Conservation (phyloP, 495 filamentous ascomycete genomes). For the Penicillium ochrochloron region DNA sequence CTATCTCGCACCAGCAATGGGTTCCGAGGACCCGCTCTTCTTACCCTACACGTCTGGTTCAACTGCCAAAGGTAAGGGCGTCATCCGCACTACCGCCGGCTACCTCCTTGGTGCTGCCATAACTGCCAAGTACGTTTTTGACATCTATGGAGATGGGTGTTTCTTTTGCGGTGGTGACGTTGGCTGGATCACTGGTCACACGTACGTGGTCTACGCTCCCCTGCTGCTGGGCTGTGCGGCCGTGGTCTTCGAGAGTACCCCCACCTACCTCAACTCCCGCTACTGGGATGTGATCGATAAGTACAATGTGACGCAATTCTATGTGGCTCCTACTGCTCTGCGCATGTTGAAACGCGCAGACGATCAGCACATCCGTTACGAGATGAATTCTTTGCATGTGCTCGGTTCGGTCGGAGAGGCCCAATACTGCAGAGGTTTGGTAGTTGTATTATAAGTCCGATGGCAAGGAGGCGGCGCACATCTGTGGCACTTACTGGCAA, state of each 20-base stretch:
- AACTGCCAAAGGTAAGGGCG: slow-evolving; percentile 91
- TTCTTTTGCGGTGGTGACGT: slow-evolving; percentile 93
- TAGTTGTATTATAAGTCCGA: slow-evolving; percentile 89
- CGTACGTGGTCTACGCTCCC: slow-evolving; percentile 88
- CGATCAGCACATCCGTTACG: too few relatives aligned
- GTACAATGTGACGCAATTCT: slow-evolving; percentile 86
- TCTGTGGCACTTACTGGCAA: slow-evolving; percentile 13
- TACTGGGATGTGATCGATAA: slow-evolving; percentile 91
- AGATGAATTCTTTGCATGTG: too few relatives aligned
- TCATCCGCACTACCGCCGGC: slow-evolving; percentile 87
- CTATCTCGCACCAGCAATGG: slow-evolving; percentile 78
- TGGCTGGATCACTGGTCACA: slow-evolving; percentile 93
- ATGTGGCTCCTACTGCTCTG: slow-evolving; percentile 86
- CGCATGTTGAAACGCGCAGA: slow-evolving; percentile 84
- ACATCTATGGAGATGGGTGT: slow-evolving; percentile 78
- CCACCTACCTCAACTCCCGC: slow-evolving; percentile 79
- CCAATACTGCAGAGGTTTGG: slow-evolving; percentile 91
- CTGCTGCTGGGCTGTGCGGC: slow-evolving; percentile 84
- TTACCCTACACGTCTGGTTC: slow-evolving; percentile 90
- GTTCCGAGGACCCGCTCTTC: slow-evolving; percentile 86
- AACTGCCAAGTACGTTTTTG: slow-evolving; percentile 90
- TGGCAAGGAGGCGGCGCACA: too few relatives aligned
- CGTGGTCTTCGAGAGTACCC: slow-evolving; percentile 91
- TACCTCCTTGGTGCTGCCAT: slow-evolving; percentile 83
- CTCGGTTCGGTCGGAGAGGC: slow-evolving; percentile 87